Evolutionary conservation across 2,329 filamentous ascomycete genomes (phyloP).

Genomic region (Alternaria burnsii): DNA sequence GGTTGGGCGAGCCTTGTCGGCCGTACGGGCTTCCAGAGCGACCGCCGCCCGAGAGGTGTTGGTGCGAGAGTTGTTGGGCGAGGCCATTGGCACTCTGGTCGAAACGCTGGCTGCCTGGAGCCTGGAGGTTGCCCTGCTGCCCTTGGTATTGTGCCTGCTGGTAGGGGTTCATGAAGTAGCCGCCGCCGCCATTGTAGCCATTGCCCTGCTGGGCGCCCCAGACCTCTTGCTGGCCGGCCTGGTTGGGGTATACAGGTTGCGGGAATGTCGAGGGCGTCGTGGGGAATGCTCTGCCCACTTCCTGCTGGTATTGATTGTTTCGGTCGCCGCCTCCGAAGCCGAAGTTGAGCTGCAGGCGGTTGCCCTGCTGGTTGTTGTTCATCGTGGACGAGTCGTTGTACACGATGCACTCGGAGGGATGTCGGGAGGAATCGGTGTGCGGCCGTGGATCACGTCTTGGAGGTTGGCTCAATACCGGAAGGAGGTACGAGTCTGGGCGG

Average conservation of each 20-base stretch:
- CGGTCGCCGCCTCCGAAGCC: conserved; percentile 53
- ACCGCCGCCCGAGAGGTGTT: conserved; percentile 80
- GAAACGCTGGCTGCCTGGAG: conserved; percentile 63
- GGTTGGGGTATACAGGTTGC: conserved; percentile 78
- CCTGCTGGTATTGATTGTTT: conserved; percentile 53
- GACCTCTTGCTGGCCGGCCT: conserved; percentile 68
- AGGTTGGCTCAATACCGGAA: conserved; percentile 18
- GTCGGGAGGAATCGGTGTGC: conserved; percentile 17
- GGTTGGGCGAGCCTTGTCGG: conserved; percentile 71
- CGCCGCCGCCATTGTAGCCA: conserved; percentile 40
- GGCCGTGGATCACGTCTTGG: not conserved
- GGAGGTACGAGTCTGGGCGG: conserved; percentile 20
- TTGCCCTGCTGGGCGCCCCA: conserved; percentile 59
- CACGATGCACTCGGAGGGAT: too few relatives aligned
- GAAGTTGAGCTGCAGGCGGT: conserved; percentile 63
- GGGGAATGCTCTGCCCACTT: conserved; percentile 59
- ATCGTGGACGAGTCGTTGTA: conserved; percentile 34
- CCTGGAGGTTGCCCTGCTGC: conserved; percentile 58
- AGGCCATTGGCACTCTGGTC: conserved; percentile 90
- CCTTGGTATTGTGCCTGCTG: conserved; percentile 58
- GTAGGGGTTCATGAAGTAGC: conserved; percentile 62
- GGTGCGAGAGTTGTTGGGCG: conserved; percentile 95
- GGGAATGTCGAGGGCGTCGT: conserved; percentile 95
- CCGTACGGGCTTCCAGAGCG: conserved; percentile 73
- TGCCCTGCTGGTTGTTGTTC: conserved; percentile 52